Evolutionary conservation across 306 rosid species (phyloP).

Genomic region (Trichosanthes cucumerina): DNA sequence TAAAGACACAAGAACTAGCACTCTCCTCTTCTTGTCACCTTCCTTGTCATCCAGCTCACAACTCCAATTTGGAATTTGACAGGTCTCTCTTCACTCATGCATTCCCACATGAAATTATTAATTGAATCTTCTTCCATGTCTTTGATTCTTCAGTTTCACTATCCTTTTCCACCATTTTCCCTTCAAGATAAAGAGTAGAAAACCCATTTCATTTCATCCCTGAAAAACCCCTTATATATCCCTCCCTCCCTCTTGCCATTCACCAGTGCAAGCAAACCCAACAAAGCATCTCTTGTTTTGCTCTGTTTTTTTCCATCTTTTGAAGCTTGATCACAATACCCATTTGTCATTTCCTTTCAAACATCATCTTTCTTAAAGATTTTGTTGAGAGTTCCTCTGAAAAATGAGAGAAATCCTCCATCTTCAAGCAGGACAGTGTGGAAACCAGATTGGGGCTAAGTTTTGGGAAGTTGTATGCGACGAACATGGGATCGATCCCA

Average conservation of each 20-base stretch:
- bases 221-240: background rate
- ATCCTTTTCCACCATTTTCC: background rate
- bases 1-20: constrained; percentile 1
- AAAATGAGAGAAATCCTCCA: constrained; percentile 92
- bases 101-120: constrained; percentile 65
- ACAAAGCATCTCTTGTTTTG: background rate
- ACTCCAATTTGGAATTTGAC: constrained; percentile 40
- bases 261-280: background rate
- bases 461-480: constrained; percentile 92
- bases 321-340: background rate
- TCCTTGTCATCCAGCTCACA: constrained; percentile 59
- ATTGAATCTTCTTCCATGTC: constrained; percentile 17
- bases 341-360: background rate
- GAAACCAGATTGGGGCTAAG: constrained; percentile 81
- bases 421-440: constrained; percentile 86
- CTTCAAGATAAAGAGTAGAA: background rate
- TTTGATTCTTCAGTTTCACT: constrained; percentile 4
- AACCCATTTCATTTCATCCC: background rate
- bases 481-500: constrained; percentile 72
- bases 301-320: background rate
- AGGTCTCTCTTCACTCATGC: constrained; percentile 33
- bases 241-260: background rate
- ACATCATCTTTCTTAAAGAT: background rate
- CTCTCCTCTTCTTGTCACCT: constrained; percentile 49
- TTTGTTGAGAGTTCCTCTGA: background rate